A percentile compares a stretch with the other conserved stretches of the same genome.
Conservation (phyloP, 768 basidiomycete species). For the Trametes coccinea region DNA sequence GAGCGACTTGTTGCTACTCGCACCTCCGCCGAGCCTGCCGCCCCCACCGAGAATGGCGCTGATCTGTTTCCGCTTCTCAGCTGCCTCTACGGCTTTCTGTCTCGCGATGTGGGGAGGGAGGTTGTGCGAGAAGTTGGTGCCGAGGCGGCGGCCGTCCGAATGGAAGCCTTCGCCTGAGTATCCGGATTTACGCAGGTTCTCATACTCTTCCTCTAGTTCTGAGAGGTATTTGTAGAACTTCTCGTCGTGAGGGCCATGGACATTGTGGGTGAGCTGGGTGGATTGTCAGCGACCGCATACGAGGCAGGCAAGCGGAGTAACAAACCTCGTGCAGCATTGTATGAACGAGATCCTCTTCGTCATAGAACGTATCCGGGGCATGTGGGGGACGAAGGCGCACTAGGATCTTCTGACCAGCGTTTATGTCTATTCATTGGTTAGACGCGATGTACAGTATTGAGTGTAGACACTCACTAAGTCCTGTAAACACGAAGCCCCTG, state of each 20-base stretch:
- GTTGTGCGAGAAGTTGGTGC: slow-evolving; percentile 66
- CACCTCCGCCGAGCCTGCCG: slow-evolving; percentile 58
- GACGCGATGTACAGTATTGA: slow-evolving; percentile 14
- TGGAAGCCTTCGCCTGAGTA: slow-evolving; percentile 93
- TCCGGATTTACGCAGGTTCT: slow-evolving; percentile 72
- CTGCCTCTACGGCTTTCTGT: slow-evolving; percentile 71
- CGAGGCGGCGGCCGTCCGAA: slow-evolving; percentile 69
- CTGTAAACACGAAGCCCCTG: slow-evolving; percentile 23
- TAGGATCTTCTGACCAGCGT: slow-evolving; percentile 79
- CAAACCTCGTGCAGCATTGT: slow-evolving; percentile 91
- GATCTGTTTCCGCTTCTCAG: slow-evolving; percentile 65
- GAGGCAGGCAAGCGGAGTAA: background rate
- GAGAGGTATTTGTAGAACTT: slow-evolving; percentile 74
- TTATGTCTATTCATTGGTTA: slow-evolving; percentile 55
- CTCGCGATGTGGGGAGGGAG: slow-evolving; percentile 65
- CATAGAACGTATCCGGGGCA: slow-evolving; percentile 67
- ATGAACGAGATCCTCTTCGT: slow-evolving; percentile 71
- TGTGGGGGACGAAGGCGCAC: slow-evolving; percentile 76
- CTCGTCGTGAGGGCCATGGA: slow-evolving; percentile 88
- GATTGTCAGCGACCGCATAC: background rate
- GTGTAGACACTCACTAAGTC: slow-evolving; percentile 39
- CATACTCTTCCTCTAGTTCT: slow-evolving; percentile 82
- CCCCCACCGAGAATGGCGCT: slow-evolving; percentile 49
- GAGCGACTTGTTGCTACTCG: slow-evolving; percentile 39
- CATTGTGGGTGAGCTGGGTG: slow-evolving; percentile 79